phyloP scores from a whole-genome alignment of 2,329 filamentous ascomycete species.

The Epichloe sp. region DNA sequence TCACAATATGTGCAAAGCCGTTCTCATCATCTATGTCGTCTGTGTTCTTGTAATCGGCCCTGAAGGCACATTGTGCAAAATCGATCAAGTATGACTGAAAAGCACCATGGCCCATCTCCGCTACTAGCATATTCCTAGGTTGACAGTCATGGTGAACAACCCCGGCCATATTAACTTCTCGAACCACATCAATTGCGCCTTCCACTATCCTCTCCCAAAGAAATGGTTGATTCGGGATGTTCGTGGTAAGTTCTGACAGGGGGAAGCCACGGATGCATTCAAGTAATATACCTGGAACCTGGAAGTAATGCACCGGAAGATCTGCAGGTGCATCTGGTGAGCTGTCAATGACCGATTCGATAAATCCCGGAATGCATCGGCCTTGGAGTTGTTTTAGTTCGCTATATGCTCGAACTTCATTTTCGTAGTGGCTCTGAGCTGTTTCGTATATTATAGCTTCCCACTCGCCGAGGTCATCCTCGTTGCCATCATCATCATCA shows the following conservation, averaged over 20 bases:
- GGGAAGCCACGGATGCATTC: constrained; percentile 5
- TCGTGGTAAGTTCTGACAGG: constrained; percentile 2
- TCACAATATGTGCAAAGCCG: constrained; percentile 2
- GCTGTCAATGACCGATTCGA: constrained; percentile 2
- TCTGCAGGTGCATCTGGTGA: constrained; percentile 1
- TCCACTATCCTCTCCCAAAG: neutral
- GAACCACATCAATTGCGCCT: neutral
- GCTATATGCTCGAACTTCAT: constrained; percentile 6
- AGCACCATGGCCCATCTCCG: neutral
- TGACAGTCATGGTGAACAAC: constrained; percentile 6
- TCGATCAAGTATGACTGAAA: constrained; percentile 6
- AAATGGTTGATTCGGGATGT: constrained; percentile 1
- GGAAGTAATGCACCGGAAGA: constrained; percentile 3
- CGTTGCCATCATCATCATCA: neutral
- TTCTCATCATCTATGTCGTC: constrained; percentile 3
- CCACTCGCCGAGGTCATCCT: constrained; percentile 1
- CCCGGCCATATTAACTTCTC: constrained; percentile 3
- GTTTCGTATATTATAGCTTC: constrained; percentile 6
- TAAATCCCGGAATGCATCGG: constrained; percentile 4
- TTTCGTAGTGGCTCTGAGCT: neutral
- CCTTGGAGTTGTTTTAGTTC: constrained; percentile 5
- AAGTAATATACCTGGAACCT: constrained; percentile 3
- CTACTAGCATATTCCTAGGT: constrained; percentile 4
- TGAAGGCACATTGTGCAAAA: constrained; percentile 7
- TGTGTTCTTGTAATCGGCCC: constrained; percentile 6